These are phyloP conservation scores for Tetrastigma voinierianum DNA, from an alignment of 164 flowering plant genomes.

Conservation along the genomic window DNA sequence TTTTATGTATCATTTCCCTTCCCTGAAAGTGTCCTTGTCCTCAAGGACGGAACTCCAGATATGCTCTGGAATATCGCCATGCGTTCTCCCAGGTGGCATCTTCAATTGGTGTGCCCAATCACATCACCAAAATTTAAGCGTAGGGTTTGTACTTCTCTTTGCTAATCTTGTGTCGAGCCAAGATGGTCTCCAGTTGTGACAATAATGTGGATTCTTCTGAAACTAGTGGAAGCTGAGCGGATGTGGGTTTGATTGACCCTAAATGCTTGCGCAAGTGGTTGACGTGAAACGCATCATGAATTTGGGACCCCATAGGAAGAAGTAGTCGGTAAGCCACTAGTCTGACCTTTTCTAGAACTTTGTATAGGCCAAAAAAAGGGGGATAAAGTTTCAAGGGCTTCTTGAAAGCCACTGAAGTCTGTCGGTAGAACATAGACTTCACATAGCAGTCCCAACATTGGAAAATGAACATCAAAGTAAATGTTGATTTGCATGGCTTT, in stretches of 20 bases:
- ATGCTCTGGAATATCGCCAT: no score
- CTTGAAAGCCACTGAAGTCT: neutral
- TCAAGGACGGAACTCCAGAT: no score
- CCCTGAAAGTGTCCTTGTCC: no score
- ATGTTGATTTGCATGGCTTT: neutral
- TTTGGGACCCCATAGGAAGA: neutral
- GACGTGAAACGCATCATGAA: constrained; percentile 11
- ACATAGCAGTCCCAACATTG: neutral
- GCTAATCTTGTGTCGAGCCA: neutral
- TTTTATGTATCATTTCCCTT: no score
- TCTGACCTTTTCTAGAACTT: neutral
- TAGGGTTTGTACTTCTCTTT: neutral
- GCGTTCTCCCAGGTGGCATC: no score
- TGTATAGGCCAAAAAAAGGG: neutral
- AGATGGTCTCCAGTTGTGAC: neutral
- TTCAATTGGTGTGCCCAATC: neutral
- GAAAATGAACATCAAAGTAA: neutral
- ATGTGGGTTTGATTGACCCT: neutral
- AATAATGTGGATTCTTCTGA: neutral
- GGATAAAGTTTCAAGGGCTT: neutral
- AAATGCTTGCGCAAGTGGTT: neutral
- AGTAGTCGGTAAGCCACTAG: neutral
- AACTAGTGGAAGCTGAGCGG: neutral
- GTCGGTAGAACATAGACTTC: neutral
- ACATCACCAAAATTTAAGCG: neutral